phyloP scores from a whole-genome alignment of 148 eudicot species.

The Amaranthus palmeri region DNA sequence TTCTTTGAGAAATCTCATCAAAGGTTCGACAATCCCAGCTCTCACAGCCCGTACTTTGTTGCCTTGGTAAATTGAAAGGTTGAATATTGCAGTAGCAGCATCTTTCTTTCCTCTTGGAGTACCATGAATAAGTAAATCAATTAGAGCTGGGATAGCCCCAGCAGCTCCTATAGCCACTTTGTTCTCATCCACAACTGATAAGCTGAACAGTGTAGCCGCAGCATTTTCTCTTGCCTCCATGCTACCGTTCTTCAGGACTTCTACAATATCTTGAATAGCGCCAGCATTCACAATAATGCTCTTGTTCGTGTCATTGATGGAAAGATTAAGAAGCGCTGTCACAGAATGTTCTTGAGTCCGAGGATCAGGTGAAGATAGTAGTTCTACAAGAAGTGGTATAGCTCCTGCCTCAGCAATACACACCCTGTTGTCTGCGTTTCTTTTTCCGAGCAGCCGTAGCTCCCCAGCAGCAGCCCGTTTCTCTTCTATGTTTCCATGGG shows the following conservation, averaged over 20 bases:
- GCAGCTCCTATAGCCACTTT: slow-evolving; percentile 84
- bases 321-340: slow-evolving; percentile 86
- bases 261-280: slow-evolving; percentile 75
- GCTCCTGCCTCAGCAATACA: slow-evolving; percentile 90
- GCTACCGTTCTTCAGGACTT: slow-evolving; percentile 69
- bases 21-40: slow-evolving; percentile 70
- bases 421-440: slow-evolving; percentile 84
- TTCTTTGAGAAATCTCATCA: slow-evolving; percentile 67
- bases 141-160: slow-evolving; percentile 83
- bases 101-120: slow-evolving; percentile 90
- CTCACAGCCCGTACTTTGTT: slow-evolving; percentile 87
- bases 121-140: slow-evolving; percentile 62
- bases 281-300: slow-evolving; percentile 67
- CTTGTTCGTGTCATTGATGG: slow-evolving; percentile 83
- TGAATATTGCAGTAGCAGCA: slow-evolving; percentile 92
- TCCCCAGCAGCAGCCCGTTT: slow-evolving; percentile 88
- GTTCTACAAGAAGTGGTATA: slow-evolving; percentile 64
- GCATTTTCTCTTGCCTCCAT: slow-evolving; percentile 89
- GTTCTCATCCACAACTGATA: slow-evolving; percentile 80
- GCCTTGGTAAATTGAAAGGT: slow-evolving; percentile 75
- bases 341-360: slow-evolving; percentile 91
- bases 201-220: slow-evolving; percentile 88
- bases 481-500: slow-evolving; percentile 52
- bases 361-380: slow-evolving; percentile 62
- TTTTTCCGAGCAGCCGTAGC: slow-evolving; percentile 73